phyloP scores from a whole-genome alignment of 805 yeast species.

The Spathaspora boniae region DNA sequence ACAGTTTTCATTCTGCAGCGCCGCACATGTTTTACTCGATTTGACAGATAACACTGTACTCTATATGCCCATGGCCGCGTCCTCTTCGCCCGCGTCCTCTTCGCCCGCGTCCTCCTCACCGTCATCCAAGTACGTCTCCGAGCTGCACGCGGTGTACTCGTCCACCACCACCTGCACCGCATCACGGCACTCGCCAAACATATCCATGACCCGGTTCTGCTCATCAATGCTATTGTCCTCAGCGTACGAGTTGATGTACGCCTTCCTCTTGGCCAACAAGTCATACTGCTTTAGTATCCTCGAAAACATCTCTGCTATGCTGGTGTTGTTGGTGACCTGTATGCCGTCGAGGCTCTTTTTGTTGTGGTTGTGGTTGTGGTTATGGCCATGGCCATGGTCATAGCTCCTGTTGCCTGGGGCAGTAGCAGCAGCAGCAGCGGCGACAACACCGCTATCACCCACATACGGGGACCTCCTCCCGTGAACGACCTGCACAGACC shows the following conservation, averaged over 20 bases:
- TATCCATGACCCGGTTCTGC: slow-evolving; percentile 42
- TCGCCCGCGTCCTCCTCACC: slow-evolving; percentile 23
- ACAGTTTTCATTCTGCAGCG: too few species aligned
- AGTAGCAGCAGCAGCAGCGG: too few species aligned
- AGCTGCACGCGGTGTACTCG: slow-evolving; percentile 45
- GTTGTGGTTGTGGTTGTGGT: too few species aligned
- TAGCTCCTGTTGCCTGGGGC: too few species aligned
- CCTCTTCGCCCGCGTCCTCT: neutral
- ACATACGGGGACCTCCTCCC: slow-evolving; percentile 68
- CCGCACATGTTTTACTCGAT: too few species aligned
- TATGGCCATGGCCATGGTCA: too few species aligned
- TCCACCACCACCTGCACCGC: slow-evolving; percentile 41
- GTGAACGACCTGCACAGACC: slow-evolving; percentile 72
- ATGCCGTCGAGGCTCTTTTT: slow-evolving; percentile 56
- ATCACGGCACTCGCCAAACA: slow-evolving; percentile 49
- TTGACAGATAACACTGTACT: too few species aligned
- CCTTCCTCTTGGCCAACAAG: slow-evolving; percentile 70
- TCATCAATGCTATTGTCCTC: slow-evolving; percentile 43
- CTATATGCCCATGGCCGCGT: neutral
- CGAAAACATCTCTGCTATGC: slow-evolving; percentile 62
- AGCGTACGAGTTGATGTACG: slow-evolving; percentile 77
- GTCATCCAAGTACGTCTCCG: slow-evolving; percentile 45
- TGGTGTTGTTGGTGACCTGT: slow-evolving; percentile 79
- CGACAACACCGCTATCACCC: too few species aligned
- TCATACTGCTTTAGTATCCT: slow-evolving; percentile 77